Percentiles rank a stretch among this genome's conserved stretches.
Evolutionary conservation across 169 alveolate species (phyloP).

Genomic region (Cryptosporidium ryanae): DNA sequence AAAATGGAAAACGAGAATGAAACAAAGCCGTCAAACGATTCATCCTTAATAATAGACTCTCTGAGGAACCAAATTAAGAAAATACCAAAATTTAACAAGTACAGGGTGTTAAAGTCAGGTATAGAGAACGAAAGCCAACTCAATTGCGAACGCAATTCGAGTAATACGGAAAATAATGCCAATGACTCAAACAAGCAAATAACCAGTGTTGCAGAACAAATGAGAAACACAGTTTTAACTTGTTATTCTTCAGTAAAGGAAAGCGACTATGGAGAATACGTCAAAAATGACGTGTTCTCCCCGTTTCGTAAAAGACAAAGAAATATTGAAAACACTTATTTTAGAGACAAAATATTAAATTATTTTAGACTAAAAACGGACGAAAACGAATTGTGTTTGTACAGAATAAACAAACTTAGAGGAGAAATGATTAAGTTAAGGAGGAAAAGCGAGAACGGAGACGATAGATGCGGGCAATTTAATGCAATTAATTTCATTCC

Average conservation of each 20-base stretch:
- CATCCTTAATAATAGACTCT: constrained; percentile 23
- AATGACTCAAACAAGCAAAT: constrained; percentile 22
- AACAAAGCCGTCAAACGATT: background rate
- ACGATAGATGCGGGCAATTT: background rate
- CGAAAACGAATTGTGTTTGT: background rate
- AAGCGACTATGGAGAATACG: background rate
- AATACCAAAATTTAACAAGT: constrained; percentile 14
- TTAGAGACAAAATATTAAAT: constrained; percentile 8
- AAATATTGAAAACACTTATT: background rate
- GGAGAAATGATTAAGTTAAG: constrained; percentile 18
- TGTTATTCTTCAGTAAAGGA: background rate
- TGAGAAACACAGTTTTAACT: constrained; percentile 13
- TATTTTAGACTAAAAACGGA: constrained; percentile 8
- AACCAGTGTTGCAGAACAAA: constrained; percentile 38
- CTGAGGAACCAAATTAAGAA: constrained; percentile 39
- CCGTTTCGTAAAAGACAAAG: constrained; percentile 32
- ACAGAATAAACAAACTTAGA: constrained; percentile 43
- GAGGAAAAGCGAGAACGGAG: background rate
- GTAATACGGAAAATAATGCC: background rate
- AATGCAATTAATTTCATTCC: constrained; percentile 40
- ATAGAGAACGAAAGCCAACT: background rate
- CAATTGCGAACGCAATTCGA: no score
- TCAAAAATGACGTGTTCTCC: background rate
- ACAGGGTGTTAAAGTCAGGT: background rate
- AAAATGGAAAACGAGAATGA: no score